These are phyloP conservation scores for Didymella lethalis DNA, from an alignment of 2,329 filamentous ascomycete species.

Conservation along the genomic window DNA sequence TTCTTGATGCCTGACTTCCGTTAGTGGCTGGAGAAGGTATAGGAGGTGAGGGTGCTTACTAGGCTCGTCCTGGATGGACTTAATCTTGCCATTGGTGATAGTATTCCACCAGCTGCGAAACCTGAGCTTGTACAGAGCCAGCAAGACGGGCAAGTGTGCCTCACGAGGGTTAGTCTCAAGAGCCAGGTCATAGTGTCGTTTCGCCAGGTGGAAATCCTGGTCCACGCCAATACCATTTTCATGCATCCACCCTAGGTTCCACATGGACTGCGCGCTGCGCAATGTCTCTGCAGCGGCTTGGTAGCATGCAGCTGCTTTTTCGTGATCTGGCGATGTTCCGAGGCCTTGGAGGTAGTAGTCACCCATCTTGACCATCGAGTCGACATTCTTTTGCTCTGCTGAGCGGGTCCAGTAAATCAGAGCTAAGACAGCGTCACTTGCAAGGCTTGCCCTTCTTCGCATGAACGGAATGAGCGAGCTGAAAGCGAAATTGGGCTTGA, in stretches of 20 bases:
- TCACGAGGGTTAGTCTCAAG: constrained; percentile 85
- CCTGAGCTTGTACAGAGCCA: constrained; percentile 86
- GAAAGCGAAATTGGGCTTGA: constrained; percentile 59
- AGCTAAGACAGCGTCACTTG: constrained; percentile 71
- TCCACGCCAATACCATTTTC: constrained; percentile 92
- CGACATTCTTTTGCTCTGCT: constrained; percentile 89
- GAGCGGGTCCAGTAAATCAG: constrained; percentile 96
- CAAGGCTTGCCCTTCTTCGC: constrained; percentile 54
- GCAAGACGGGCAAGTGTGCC: constrained; percentile 89
- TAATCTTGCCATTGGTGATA: constrained; percentile 86
- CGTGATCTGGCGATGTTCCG: constrained; percentile 71
- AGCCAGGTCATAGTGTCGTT: constrained; percentile 93
- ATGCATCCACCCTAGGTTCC: constrained; percentile 99
- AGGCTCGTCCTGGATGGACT: constrained; percentile 89
- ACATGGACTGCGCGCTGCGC: constrained; percentile 92
- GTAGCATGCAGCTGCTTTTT: constrained; percentile 94
- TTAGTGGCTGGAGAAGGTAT: constrained; percentile 9
- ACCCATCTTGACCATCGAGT: constrained; percentile 96
- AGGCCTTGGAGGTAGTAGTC: constrained; percentile 93
- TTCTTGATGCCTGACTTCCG: constrained; percentile 67
- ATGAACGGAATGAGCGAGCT: constrained; percentile 61
- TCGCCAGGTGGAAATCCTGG: constrained; percentile 96
- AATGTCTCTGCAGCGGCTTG: constrained; percentile 89
- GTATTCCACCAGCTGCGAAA: constrained; percentile 93
- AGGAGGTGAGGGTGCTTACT: constrained; percentile 61